Evolutionary conservation across 2,329 filamentous ascomycete species (phyloP).

Genomic region (Ilyonectria robusta): DNA sequence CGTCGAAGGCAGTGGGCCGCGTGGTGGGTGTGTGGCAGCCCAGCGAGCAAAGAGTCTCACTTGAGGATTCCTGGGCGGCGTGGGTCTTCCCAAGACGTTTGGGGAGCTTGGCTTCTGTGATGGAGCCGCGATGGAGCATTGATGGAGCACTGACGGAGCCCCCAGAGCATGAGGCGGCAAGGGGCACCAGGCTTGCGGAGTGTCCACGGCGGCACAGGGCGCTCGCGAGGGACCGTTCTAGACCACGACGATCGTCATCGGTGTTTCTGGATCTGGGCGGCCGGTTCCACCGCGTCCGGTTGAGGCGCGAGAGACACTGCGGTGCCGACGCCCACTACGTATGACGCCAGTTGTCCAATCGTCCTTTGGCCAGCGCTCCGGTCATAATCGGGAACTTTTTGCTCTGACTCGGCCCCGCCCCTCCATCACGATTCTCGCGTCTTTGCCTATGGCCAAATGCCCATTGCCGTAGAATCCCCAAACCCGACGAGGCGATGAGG

Average conservation of each 20-base stretch:
- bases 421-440: not conserved
- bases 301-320: slow-evolving; percentile 31
- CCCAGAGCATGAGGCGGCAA: slow-evolving; percentile 25
- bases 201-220: slow-evolving; percentile 28
- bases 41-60: slow-evolving; percentile 12
- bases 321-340: slow-evolving; percentile 10
- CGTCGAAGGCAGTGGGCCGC: slow-evolving; percentile 32
- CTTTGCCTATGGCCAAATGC: slow-evolving; percentile 11
- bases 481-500: slow-evolving; percentile 28
- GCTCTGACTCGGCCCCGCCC: slow-evolving; percentile 10
- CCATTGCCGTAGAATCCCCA: slow-evolving; percentile 13
- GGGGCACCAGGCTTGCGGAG: slow-evolving; percentile 33
- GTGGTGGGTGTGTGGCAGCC: not conserved
- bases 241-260: slow-evolving; percentile 45
- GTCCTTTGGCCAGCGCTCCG: slow-evolving; percentile 31
- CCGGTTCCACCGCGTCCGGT: slow-evolving; percentile 43
- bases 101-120: slow-evolving; percentile 3
- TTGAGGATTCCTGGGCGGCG: not conserved
- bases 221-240: slow-evolving; percentile 45
- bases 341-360: slow-evolving; percentile 29
- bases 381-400: slow-evolving; percentile 30
- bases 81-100: not conserved
- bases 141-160: too few relatives aligned
- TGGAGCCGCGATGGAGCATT: not conserved
- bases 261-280: slow-evolving; percentile 42